A percentile compares a stretch with the other conserved stretches of the same genome.
Conservation (phyloP, 352 stramenopile species). For the Phytopythium litorale region DNA sequence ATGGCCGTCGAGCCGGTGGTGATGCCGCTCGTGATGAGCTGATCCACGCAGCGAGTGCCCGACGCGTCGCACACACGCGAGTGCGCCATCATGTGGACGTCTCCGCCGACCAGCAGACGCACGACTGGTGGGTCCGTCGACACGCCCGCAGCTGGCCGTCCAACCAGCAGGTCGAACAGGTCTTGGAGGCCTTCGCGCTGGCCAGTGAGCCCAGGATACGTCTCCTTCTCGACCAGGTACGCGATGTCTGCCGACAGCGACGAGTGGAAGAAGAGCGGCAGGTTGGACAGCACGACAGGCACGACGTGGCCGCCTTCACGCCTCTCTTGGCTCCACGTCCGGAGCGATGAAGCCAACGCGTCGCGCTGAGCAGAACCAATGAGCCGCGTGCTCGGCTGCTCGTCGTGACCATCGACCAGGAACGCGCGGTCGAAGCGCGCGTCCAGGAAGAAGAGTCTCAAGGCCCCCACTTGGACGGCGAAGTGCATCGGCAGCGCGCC, state of each 20-base stretch:
- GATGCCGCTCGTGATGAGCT: constrained; percentile 63
- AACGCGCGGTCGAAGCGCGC: constrained; percentile 62
- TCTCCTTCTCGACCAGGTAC: constrained; percentile 54
- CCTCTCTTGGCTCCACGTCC: constrained; percentile 13
- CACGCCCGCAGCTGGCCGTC: no score
- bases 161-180: constrained; percentile 20
- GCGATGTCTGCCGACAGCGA: constrained; percentile 38
- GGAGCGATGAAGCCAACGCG: constrained; percentile 12
- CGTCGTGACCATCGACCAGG: constrained; percentile 9
- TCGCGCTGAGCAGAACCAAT: constrained; percentile 28
- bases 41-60: constrained; percentile 34
- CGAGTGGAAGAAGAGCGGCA: constrained; percentile 76
- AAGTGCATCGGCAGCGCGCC: constrained; percentile 35
- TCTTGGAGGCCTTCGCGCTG: constrained; percentile 27
- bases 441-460: constrained; percentile 67
- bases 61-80: constrained; percentile 32
- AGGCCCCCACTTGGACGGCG: constrained; percentile 26
- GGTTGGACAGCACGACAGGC: constrained; percentile 39
- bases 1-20: constrained; percentile 61
- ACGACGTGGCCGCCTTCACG: constrained; percentile 2
- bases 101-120: constrained; percentile 49
- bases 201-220: constrained; percentile 47
- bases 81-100: constrained; percentile 58
- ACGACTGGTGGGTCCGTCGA: constrained; percentile 12
- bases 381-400: constrained; percentile 12